phyloP scores from a whole-genome alignment of 2,329 filamentous ascomycete species.

The Metarhizium sp. region DNA sequence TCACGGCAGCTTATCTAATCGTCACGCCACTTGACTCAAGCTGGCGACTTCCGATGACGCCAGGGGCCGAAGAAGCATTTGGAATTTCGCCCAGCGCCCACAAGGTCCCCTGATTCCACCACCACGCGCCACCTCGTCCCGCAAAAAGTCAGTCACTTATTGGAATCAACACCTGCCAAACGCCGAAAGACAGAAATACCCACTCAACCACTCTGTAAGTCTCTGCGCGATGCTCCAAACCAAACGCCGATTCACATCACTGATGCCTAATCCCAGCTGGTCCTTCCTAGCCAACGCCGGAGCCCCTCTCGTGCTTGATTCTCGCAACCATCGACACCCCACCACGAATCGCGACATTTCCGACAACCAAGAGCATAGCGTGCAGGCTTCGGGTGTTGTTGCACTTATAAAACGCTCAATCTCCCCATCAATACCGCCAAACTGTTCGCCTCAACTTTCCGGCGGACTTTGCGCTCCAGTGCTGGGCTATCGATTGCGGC shows the following conservation, averaged over 20 bases:
- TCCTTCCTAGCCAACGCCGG: too few species aligned
- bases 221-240: too few species aligned
- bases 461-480: constrained; percentile 67
- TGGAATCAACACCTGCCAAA: too few species aligned
- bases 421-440: constrained; percentile 47
- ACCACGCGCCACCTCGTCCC: not conserved
- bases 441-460: constrained; percentile 81
- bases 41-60: not conserved
- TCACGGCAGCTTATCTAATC: not conserved
- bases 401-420: not conserved
- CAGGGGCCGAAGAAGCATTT: not conserved
- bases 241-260: too few species aligned
- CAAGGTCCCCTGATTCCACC: not conserved
- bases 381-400: not conserved
- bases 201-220: too few species aligned
- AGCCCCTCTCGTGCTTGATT: too few species aligned
- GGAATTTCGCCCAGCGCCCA: not conserved
- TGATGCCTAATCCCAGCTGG: too few species aligned
- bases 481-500: constrained; percentile 66
- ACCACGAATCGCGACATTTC: too few species aligned
- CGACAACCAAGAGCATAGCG: too few species aligned
- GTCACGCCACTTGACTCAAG: not conserved
- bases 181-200: too few species aligned
- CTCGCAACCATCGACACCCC: too few species aligned
- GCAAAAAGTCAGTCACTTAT: too few species aligned